Base-by-base conservation (phyloP, 2,329 filamentous ascomycete species). In the Monosporascus ibericus region DNA sequence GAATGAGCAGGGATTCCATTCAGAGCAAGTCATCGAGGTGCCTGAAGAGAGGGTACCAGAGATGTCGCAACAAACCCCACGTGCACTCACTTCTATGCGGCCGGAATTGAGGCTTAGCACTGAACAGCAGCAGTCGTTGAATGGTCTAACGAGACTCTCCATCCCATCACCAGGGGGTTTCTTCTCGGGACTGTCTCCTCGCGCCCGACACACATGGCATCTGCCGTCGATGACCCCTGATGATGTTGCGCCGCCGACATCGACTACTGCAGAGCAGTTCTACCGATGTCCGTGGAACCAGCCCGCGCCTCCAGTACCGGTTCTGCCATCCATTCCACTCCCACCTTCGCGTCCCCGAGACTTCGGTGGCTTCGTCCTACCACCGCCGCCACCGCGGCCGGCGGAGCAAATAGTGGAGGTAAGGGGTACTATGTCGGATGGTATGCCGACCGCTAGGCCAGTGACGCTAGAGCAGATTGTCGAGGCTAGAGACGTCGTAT, bases 151-250 rank as follows among this genome's bases (percentile, higher is more conserved):
- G 20, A 85, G 82, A 54, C 79, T 96, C 20, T 92, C 92, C 25
- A 91, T 97, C 36, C 92, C 92, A 6, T 96, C 92, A 0, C 92
- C 92, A 0, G 87, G 90, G 25, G 90, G 88, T 1, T 96, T 96
- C 76, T 96, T 96, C 70, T 89, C 89, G 2, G 90, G 87, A 0
- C 79, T 96, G 27, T 89, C 87, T 38, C 82, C 86, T 3, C 81
- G 83, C 50, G 84, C 86, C 38, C 84, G 91, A 49, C 84, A 86
- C 63, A 94, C 92, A 14, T 97, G 92, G 92, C 84, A 90, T 63
- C 73, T 86, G 54, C 76, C 79, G 11, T 72, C 73, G 27, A 73
- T 70, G 59, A 76, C 78, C 20, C 77, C 79, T 14, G 77, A 81
- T 7, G 79, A 78, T 18, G 65, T 76, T 57, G 71, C 73, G 3